Percentiles rank a stretch among this genome's conserved stretches.
These are phyloP conservation scores for Aspergillus baeticus DNA, from an alignment of 495 filamentous ascomycete species.

Conservation along the genomic window DNA sequence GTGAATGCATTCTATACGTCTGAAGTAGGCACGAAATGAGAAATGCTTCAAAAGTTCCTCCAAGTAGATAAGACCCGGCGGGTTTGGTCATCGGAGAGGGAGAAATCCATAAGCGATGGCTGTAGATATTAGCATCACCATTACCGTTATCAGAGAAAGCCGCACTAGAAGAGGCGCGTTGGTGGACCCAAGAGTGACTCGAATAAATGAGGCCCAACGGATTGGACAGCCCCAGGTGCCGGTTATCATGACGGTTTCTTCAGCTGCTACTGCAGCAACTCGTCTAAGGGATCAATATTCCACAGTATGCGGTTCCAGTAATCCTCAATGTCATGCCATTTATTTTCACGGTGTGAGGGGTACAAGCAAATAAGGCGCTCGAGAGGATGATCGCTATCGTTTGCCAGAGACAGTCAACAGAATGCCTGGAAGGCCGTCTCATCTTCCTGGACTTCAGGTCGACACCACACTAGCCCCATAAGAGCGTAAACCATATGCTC, in stretches of 20 bases:
- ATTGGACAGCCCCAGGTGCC: background rate
- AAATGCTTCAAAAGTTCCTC: too few relatives aligned
- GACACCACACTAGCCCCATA: background rate
- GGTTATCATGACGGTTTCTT: background rate
- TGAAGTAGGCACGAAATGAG: too few relatives aligned
- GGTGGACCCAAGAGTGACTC: too few relatives aligned
- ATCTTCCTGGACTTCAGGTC: background rate
- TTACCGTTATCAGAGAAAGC: too few relatives aligned
- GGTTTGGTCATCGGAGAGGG: too few relatives aligned
- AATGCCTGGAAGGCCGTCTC: constrained; percentile 4
- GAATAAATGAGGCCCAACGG: background rate
- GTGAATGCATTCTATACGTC: too few relatives aligned
- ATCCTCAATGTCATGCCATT: background rate
- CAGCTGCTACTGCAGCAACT: background rate
- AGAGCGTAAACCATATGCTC: background rate
- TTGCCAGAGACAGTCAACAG: background rate
- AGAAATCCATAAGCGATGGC: too few relatives aligned
- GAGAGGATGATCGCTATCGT: background rate
- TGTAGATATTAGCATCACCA: too few relatives aligned
- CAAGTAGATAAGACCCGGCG: too few relatives aligned
- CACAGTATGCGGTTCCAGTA: background rate
- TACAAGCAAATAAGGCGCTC: background rate
- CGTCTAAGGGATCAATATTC: background rate
- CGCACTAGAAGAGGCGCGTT: too few relatives aligned
- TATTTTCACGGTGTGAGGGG: background rate